Conservation (phyloP, 2,329 filamentous ascomycete species). For the Penicillium palitans region DNA sequence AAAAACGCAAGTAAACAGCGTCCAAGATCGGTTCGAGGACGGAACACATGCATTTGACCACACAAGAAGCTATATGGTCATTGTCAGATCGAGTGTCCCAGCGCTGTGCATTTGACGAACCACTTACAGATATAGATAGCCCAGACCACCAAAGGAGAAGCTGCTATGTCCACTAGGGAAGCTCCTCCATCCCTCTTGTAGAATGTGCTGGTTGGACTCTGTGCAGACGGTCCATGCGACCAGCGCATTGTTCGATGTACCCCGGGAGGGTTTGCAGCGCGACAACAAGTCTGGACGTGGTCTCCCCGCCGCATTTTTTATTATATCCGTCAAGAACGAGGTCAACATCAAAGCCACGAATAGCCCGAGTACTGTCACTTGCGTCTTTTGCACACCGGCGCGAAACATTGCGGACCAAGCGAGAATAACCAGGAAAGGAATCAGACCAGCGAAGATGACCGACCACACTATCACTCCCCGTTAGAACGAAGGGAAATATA, state of each 20-base stretch:
- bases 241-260: constrained; percentile 56
- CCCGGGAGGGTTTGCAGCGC: constrained; percentile 73
- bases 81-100: neutral
- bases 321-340: constrained; percentile 79
- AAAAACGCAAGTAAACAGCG: constrained; percentile 56
- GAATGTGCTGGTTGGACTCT: constrained; percentile 54
- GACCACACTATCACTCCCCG: constrained; percentile 55
- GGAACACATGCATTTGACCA: constrained; percentile 60
- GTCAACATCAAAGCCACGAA: constrained; percentile 74
- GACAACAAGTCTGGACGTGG: constrained; percentile 84
- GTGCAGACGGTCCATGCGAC: constrained; percentile 51
- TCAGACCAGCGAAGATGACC: constrained; percentile 72
- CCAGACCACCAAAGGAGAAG: constrained; percentile 62
- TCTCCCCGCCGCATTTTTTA: constrained; percentile 85
- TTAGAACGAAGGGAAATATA: constrained; percentile 4
- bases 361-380: constrained; percentile 81
- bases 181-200: constrained; percentile 66
- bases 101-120: neutral
- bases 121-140: constrained; percentile 56
- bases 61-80: constrained; percentile 41
- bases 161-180: constrained; percentile 65
- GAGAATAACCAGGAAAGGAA: constrained; percentile 68
- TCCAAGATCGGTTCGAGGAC: constrained; percentile 58
- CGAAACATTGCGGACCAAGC: constrained; percentile 63
- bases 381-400: constrained; percentile 72